These are phyloP conservation scores for Mucor irregularis DNA, from an alignment of 371 early-diverging fungal genomes.

Conservation along the genomic window DNA sequence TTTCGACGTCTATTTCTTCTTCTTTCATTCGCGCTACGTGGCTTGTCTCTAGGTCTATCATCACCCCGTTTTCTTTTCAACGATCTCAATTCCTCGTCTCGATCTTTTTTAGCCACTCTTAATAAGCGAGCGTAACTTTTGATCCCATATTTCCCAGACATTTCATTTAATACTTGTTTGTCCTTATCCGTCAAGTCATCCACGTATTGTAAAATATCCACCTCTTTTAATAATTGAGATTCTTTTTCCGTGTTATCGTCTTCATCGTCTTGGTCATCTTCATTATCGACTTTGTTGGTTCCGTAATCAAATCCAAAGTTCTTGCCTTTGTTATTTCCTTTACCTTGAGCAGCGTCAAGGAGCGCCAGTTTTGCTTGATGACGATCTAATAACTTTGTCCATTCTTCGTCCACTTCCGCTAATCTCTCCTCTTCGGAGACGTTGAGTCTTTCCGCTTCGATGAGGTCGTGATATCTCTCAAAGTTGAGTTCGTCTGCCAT, in stretches of 20 bases:
- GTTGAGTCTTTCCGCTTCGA: constrained; percentile 53
- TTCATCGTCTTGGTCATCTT: constrained; percentile 7
- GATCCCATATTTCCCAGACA: constrained; percentile 49
- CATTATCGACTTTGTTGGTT: constrained; percentile 15
- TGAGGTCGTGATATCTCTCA: constrained; percentile 59
- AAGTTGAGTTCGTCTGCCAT: constrained; percentile 52
- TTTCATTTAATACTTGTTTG: constrained; percentile 36
- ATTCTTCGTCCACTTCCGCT: constrained; percentile 51
- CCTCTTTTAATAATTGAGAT: constrained; percentile 40
- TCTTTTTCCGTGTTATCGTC: constrained; percentile 31
- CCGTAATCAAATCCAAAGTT: constrained; percentile 48
- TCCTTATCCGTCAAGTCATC: constrained; percentile 50
- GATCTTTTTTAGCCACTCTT: constrained; percentile 44
- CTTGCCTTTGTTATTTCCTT: constrained; percentile 1
- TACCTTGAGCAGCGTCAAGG: constrained; percentile 28
- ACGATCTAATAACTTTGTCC: constrained; percentile 53
- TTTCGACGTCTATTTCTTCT: constrained; percentile 6
- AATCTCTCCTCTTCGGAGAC: constrained; percentile 46
- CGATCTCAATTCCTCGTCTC: constrained; percentile 42
- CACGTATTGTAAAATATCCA: constrained; percentile 48
- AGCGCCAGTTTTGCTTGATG: constrained; percentile 54
- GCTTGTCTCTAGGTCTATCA: constrained; percentile 19
- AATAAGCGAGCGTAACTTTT: constrained; percentile 44
- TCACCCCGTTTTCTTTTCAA: constrained; percentile 25
- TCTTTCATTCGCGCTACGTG: constrained; percentile 7